These are phyloP conservation scores for Rhodosporidiobolus sp. DNA, from an alignment of 768 basidiomycete genomes.

Conservation along the genomic window DNA sequence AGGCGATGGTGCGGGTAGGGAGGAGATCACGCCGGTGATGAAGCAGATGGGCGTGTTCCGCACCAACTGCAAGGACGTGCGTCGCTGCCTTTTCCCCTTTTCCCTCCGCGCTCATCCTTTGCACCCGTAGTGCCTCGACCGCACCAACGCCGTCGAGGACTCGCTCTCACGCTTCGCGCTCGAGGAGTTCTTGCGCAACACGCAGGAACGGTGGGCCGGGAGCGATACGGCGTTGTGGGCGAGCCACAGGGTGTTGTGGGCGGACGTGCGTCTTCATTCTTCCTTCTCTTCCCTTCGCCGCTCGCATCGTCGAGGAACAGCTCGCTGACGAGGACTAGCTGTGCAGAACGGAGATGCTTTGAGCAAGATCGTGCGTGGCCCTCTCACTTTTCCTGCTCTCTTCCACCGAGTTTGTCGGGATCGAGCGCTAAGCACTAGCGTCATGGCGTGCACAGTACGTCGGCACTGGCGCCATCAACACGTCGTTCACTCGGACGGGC, in stretches of 20 bases:
- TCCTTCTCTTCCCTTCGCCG: background rate
- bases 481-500: slow-evolving; percentile 89
- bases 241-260: slow-evolving; percentile 90
- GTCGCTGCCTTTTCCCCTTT: background rate
- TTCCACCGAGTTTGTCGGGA: too few relatives aligned
- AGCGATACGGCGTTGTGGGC: slow-evolving; percentile 62
- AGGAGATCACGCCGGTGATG: slow-evolving; percentile 59
- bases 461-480: slow-evolving; percentile 75
- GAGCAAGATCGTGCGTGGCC: slow-evolving; percentile 64
- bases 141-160: slow-evolving; percentile 96
- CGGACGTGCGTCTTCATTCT: slow-evolving; percentile 55
- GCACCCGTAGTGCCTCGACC: slow-evolving; percentile 67
- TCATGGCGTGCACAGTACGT: slow-evolving; percentile 61
- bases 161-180: slow-evolving; percentile 78
- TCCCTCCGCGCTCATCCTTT: background rate
- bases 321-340: background rate
- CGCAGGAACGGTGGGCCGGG: slow-evolving; percentile 66
- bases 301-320: background rate
- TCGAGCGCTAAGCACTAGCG: too few relatives aligned
- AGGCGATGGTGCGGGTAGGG: slow-evolving; percentile 51
- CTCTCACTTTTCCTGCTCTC: too few relatives aligned
- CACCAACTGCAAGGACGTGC: slow-evolving; percentile 70
- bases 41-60: slow-evolving; percentile 87
- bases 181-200: slow-evolving; percentile 75
- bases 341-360: slow-evolving; percentile 80